phyloP scores from a whole-genome alignment of 1,284 basidiomycete genomes.

The Trametes polyzona region DNA sequence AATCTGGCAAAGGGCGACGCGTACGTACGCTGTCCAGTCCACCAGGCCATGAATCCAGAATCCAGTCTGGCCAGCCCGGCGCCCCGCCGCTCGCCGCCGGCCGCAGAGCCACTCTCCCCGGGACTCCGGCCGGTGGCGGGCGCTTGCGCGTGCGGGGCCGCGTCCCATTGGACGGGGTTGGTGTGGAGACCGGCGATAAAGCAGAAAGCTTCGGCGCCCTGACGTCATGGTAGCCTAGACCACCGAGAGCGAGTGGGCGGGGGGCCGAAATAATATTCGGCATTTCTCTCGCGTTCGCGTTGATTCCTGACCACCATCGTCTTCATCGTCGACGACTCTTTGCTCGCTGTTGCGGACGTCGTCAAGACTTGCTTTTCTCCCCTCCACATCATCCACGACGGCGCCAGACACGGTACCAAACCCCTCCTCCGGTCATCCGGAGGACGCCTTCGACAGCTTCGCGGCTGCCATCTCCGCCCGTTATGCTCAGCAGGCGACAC shows the following conservation, averaged over 20 bases:
- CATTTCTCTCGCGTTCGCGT: constrained; percentile 16
- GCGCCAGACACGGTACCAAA: constrained; percentile 4
- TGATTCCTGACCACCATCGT: constrained; percentile 23
- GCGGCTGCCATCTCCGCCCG: constrained; percentile 26
- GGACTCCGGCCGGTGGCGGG: neutral
- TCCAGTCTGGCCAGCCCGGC: too few relatives aligned
- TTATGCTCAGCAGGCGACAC: constrained; percentile 22
- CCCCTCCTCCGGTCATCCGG: constrained; percentile 14
- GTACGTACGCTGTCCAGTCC: too few relatives aligned
- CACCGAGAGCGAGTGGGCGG: constrained; percentile 10
- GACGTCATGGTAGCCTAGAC: constrained; percentile 25
- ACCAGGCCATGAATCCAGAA: neutral
- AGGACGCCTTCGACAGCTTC: constrained; percentile 18
- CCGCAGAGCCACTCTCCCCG: neutral
- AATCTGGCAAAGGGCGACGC: too few relatives aligned
- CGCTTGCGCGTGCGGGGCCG: constrained; percentile 1
- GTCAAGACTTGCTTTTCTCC: neutral
- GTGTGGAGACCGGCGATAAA: constrained; percentile 12
- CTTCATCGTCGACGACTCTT: constrained; percentile 16
- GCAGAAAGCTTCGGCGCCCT: neutral
- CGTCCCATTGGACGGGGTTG: constrained; percentile 10
- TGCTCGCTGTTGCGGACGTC: constrained; percentile 5
- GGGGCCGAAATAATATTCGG: constrained; percentile 8
- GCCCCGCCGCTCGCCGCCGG: too few relatives aligned
- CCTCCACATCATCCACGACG: constrained; percentile 19